Evolutionary conservation across 768 basidiomycete species (phyloP).

Genomic region (Coprinopsis strossmayeri): DNA sequence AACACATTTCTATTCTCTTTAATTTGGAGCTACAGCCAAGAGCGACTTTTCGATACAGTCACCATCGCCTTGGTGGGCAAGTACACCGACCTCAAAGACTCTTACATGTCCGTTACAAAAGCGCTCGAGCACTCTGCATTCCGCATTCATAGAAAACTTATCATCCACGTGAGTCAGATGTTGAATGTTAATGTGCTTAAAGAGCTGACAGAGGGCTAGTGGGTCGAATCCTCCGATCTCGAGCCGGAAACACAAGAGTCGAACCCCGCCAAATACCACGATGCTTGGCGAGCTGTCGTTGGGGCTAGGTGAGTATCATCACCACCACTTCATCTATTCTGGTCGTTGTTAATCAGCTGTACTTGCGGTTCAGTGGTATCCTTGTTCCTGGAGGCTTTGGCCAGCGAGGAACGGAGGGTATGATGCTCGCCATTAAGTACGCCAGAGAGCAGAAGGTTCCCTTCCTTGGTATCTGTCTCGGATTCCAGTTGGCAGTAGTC

Average conservation of each 20-base stretch:
- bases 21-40: conserved; percentile 78
- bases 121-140: conserved; percentile 96
- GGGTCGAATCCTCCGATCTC: conserved; percentile 94
- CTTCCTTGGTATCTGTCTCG: conserved; percentile 93
- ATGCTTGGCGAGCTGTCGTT: conserved; percentile 91
- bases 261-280: conserved; percentile 85
- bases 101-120: conserved; percentile 98
- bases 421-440: conserved; percentile 98
- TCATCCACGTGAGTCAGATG: conserved; percentile 55
- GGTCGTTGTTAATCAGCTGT: conserved; percentile 8
- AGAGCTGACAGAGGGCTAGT: conserved; percentile 38
- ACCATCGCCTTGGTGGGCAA: conserved; percentile 92
- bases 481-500: conserved; percentile 94
- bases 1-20: not conserved
- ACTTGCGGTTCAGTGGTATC: conserved; percentile 58
- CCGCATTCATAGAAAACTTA: conserved; percentile 79
- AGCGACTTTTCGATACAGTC: conserved; percentile 85
- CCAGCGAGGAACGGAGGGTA: conserved; percentile 88
- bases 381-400: conserved; percentile 98
- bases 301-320: conserved; percentile 82
- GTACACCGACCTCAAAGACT: conserved; percentile 95
- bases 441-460: conserved; percentile 92
- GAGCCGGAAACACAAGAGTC: conserved; percentile 75
- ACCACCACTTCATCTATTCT: conserved; percentile 10
- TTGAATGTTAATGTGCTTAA: not conserved